Base-by-base conservation (phyloP, 805 yeast genomes). In the Komagataella pastoris region DNA sequence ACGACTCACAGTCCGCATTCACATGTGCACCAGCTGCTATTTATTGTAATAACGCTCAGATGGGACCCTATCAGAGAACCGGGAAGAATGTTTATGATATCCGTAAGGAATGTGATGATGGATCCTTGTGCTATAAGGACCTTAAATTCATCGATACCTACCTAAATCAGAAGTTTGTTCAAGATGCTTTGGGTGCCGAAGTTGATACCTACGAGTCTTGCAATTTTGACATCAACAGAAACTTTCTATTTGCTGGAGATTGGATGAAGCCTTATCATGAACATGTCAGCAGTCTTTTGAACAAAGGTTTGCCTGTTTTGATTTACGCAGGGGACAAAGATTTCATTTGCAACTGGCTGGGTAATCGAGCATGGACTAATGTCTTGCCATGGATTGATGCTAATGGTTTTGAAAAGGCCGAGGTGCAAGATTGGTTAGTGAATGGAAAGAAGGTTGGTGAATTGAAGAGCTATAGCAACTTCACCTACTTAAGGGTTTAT, bases 291-390 rank as follows among this genome's bases (percentile, higher is more conserved):
- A 81, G 80, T 48, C 69, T 89, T 55, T 76, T 91, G 58, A 89
- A 88, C 55, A 65, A 75, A 21, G 84, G 75, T 8, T 61, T 90
- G 49, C 97, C 97, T 3, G 90, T 89, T 23, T 75, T 91, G 65
- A 76, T 91, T 55, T 91, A 90, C 61, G 96, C 96, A 14, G 98
- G 98, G 63, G 97, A 90, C 71, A 88, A 88, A 70, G 98, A 90
- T 68, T 90, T 83, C 68, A 90, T 90, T 64, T 90, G 97, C 72
- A 90, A 91, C 73, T 90, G 97, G 97, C 76, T 91, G 62, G 98
- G 97, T 57, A 89, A 89, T 66, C 79, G 81, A 62, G 93, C 85
- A 14, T 87, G 96, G 95, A 74, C 91, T 44, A 74, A 85, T 62
- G 77, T 70, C 49, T 74, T 88, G 51, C 85, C 85, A 61, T 50